Percentiles rank a stretch among this genome's conserved stretches.
phyloP scores from a whole-genome alignment of 75 land plant genomes.

The Azolla pinnata region DNA sequence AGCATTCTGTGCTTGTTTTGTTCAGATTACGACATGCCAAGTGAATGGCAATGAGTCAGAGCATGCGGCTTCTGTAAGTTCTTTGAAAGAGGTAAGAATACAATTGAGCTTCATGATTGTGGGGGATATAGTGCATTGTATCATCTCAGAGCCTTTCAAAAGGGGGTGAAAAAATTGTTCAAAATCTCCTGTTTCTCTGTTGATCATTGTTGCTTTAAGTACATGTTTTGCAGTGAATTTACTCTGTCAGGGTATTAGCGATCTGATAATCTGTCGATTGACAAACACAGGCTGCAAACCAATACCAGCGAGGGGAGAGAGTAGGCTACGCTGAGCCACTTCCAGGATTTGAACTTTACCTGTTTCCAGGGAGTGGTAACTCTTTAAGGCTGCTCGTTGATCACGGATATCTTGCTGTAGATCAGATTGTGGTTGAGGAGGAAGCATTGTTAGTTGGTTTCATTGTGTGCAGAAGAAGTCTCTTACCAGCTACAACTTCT shows the following conservation, averaged over 20 bases:
- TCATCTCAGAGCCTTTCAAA: too few relatives aligned
- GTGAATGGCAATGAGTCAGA: conserved; percentile 1
- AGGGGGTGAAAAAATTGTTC: too few relatives aligned
- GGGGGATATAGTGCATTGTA: too few relatives aligned
- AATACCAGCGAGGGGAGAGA: conserved; percentile 67
- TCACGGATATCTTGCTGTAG: conserved; percentile 29
- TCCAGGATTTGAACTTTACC: conserved; percentile 73
- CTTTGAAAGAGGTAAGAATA: conserved; percentile 13
- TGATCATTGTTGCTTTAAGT: too few relatives aligned
- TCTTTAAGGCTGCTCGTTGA: conserved; percentile 41
- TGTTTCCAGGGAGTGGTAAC: conserved; percentile 52
- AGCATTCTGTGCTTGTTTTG: neutral
- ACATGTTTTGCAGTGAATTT: too few relatives aligned
- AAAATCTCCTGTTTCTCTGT: too few relatives aligned
- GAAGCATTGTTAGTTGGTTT: conserved; percentile 67
- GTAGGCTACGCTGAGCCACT: conserved; percentile 85
- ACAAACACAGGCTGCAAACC: conserved; percentile 63
- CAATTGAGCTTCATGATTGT: too few relatives aligned
- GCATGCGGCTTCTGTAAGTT: neutral
- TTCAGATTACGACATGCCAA: conserved; percentile 15
- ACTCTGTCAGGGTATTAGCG: neutral
- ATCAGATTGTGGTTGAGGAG: conserved; percentile 23
- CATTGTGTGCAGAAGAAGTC: conserved; percentile 78
- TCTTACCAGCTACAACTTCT: conserved; percentile 31
- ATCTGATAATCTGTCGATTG: conserved; percentile 3